These are phyloP conservation scores for Aquilaria sinensis DNA, from an alignment of 345 rosid genomes.

Conservation along the genomic window DNA sequence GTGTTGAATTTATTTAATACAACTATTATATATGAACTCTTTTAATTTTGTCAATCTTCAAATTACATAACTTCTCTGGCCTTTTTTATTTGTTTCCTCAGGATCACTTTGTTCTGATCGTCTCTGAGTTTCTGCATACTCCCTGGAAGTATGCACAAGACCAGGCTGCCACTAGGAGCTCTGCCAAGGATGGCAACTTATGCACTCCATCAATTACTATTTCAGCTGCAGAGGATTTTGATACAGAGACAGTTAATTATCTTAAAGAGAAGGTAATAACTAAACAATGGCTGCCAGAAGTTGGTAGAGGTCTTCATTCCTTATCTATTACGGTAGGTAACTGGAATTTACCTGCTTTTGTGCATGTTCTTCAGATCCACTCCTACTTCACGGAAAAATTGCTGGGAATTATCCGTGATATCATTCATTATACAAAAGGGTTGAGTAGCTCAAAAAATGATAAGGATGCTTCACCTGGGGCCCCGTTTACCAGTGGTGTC, in stretches of 20 bases:
- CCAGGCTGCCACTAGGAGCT: slow-evolving; percentile 35
- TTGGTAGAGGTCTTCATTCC: slow-evolving; percentile 10
- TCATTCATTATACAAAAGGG: slow-evolving; percentile 46
- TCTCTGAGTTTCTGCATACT: slow-evolving; percentile 77
- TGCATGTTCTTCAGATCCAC: slow-evolving; percentile 44
- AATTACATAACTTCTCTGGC: background rate
- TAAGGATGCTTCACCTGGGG: slow-evolving; percentile 16
- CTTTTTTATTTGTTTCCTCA: slow-evolving; percentile 30
- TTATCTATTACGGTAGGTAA: slow-evolving; percentile 8
- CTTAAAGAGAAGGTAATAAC: slow-evolving; percentile 62
- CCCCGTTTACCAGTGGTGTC: slow-evolving; percentile 24
- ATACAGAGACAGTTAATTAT: slow-evolving; percentile 52
- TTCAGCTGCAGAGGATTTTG: slow-evolving; percentile 58
- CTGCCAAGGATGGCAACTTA: slow-evolving; percentile 36
- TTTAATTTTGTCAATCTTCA: background rate
- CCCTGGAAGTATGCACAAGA: slow-evolving; percentile 81
- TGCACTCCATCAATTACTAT: slow-evolving; percentile 67
- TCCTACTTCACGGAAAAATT: slow-evolving; percentile 67
- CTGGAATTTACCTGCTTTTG: slow-evolving; percentile 1
- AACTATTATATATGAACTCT: background rate
- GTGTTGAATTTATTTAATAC: background rate
- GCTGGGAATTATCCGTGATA: slow-evolving; percentile 57
- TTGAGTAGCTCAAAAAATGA: slow-evolving; percentile 29
- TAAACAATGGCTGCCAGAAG: slow-evolving; percentile 1
- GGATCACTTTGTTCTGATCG: slow-evolving; percentile 75